Evolutionary conservation across 2,329 filamentous ascomycete species (phyloP).

Genomic region (Hypoxylon sp.): DNA sequence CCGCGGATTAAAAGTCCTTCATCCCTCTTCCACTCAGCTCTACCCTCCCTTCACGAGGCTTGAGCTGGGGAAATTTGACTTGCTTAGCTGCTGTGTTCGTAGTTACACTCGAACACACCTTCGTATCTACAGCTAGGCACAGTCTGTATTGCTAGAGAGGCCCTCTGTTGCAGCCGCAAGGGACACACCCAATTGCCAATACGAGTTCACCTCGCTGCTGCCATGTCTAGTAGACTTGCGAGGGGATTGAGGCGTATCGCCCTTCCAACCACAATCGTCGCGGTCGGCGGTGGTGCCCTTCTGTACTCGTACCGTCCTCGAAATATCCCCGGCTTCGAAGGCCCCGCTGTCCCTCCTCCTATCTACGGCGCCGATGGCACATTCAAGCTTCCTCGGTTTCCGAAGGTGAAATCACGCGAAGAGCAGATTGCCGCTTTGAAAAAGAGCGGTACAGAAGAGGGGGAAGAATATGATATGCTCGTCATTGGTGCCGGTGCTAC

Average conservation of each 20-base stretch:
- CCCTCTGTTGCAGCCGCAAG: conserved; percentile 15
- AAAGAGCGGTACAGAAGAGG: conserved; percentile 60
- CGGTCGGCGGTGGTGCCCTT: conserved; percentile 61
- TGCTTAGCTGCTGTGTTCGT: conserved; percentile 25
- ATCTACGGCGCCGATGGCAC: conserved; percentile 77
- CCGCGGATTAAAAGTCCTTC: conserved; percentile 31
- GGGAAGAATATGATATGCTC: conserved; percentile 76
- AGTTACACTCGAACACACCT: conserved; percentile 22
- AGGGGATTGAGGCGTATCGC: conserved; percentile 61
- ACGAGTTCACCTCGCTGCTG: conserved; percentile 24
- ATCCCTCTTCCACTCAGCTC: conserved; percentile 17
- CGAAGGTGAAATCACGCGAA: conserved; percentile 71
- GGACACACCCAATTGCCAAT: conserved; percentile 20
- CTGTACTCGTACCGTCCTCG: conserved; percentile 76
- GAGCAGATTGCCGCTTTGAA: conserved; percentile 76
- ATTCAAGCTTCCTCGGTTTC: conserved; percentile 77
- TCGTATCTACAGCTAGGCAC: conserved; percentile 22
- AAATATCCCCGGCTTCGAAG: conserved; percentile 79
- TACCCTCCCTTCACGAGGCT: conserved; percentile 12
- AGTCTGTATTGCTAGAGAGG: conserved; percentile 15
- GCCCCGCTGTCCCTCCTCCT: conserved; percentile 78
- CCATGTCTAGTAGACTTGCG: conserved; percentile 54
- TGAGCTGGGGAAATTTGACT: conserved; percentile 17
- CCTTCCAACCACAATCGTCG: conserved; percentile 60
- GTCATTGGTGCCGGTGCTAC: conserved; percentile 81